These are phyloP conservation scores for Exobasidium cylindrosporum DNA, from an alignment of 1,284 basidiomycete genomes.

Conservation along the genomic window DNA sequence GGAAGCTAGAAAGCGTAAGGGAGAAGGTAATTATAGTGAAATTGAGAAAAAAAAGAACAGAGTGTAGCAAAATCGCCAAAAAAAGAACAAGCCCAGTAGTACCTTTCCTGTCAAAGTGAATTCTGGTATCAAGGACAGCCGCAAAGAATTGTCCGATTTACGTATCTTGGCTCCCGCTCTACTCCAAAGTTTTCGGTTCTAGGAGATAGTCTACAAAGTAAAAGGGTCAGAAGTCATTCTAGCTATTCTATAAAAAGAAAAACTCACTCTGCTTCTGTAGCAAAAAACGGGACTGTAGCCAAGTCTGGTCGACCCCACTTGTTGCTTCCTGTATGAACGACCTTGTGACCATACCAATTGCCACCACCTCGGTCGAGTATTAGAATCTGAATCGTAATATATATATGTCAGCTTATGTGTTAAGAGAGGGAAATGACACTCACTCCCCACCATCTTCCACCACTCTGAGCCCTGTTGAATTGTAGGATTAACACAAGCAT, in stretches of 20 bases:
- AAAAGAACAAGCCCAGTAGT: no score
- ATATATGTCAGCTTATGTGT: background rate
- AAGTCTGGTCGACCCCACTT: slow-evolving; percentile 2
- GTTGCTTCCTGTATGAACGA: slow-evolving; percentile 3
- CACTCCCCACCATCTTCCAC: slow-evolving; percentile 13
- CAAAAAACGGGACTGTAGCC: slow-evolving; percentile 9
- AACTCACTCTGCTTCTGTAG: slow-evolving; percentile 9
- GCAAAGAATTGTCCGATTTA: slow-evolving; percentile 10
- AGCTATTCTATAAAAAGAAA: background rate
- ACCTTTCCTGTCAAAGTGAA: background rate
- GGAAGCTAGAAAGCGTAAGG: background rate
- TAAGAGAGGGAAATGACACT: background rate
- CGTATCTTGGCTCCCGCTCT: slow-evolving; percentile 5
- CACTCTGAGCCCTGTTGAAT: background rate
- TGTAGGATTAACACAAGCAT: no score
- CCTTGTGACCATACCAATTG: slow-evolving; percentile 13
- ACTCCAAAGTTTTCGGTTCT: slow-evolving; percentile 7
- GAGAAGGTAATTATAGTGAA: background rate
- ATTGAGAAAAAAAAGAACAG: background rate
- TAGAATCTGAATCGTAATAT: slow-evolving; percentile 1
- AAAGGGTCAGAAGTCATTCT: background rate
- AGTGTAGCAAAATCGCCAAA: no score
- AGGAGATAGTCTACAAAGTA: background rate
- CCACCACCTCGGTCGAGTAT: slow-evolving; percentile 8
- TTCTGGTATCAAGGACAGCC: slow-evolving; percentile 5